These are phyloP conservation scores for Arthroderma sp. DNA, from an alignment of 2,329 filamentous ascomycete genomes.

Conservation along the genomic window DNA sequence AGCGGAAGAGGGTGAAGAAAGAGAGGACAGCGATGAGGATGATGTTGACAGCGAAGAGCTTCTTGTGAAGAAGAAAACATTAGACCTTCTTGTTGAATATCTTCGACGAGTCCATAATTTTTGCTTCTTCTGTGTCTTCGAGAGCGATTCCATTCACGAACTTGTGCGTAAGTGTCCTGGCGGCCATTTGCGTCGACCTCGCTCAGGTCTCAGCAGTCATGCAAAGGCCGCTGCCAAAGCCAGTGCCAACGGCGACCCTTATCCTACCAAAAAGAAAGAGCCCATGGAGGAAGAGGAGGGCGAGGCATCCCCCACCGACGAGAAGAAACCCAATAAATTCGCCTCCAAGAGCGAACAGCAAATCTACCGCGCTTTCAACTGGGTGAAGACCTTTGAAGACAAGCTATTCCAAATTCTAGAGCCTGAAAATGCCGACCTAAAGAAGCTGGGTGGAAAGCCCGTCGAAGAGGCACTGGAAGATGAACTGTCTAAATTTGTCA, in stretches of 20 bases:
- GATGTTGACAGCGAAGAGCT: constrained; percentile 85
- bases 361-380: constrained; percentile 88
- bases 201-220: constrained; percentile 67
- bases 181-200: constrained; percentile 85
- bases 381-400: constrained; percentile 97
- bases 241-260: constrained; percentile 67
- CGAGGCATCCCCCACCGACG: constrained; percentile 50
- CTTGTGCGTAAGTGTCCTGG: constrained; percentile 90
- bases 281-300: constrained; percentile 50
- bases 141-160: constrained; percentile 94
- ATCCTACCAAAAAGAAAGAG: constrained; percentile 68
- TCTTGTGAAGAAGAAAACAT: constrained; percentile 85
- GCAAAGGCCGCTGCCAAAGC: constrained; percentile 77
- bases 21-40: constrained; percentile 60
- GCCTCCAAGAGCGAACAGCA: constrained; percentile 76
- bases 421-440: constrained; percentile 72
- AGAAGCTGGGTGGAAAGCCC: constrained; percentile 79
- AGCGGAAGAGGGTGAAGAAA: constrained; percentile 63
- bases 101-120: constrained; percentile 94
- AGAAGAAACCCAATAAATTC: constrained; percentile 59
- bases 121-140: constrained; percentile 99
- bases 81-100: constrained; percentile 93
- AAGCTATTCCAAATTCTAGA: constrained; percentile 89
- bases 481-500: constrained; percentile 75
- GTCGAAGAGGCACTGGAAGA: constrained; percentile 77